Evolutionary conservation across 2,329 filamentous ascomycete genomes (phyloP).

Genomic region (Clonostachys sp.): DNA sequence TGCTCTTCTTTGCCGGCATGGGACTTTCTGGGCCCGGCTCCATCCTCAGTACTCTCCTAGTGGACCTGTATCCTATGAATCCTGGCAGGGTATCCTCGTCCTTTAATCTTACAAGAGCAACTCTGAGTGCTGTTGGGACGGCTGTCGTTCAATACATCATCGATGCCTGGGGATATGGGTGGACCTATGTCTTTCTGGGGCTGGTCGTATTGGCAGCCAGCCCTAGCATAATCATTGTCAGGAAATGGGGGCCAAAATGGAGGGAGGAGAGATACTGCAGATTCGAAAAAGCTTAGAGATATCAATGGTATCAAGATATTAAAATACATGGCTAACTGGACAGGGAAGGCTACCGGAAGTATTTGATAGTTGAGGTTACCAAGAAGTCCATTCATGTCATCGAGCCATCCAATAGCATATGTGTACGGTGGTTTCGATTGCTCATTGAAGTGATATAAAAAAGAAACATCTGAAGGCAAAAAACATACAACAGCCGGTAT

Average conservation of each 20-base stretch:
- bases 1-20: slow-evolving; percentile 30
- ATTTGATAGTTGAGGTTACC: too few species aligned
- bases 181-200: slow-evolving; percentile 26
- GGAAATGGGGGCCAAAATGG: slow-evolving; percentile 22
- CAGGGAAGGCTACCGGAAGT: too few species aligned
- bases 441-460: too few species aligned
- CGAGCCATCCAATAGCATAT: too few species aligned
- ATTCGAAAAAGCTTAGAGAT: slow-evolving; percentile 1
- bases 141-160: slow-evolving; percentile 33
- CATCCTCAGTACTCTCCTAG: slow-evolving; percentile 31
- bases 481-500: too few species aligned
- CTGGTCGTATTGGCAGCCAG: slow-evolving; percentile 17
- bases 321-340: too few species aligned
- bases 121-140: slow-evolving; percentile 30
- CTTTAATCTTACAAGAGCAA: slow-evolving; percentile 33
- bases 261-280: slow-evolving; percentile 20
- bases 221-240: slow-evolving; percentile 17
- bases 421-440: too few species aligned
- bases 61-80: slow-evolving; percentile 35
- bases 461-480: too few species aligned
- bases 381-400: too few species aligned
- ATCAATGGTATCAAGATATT: too few species aligned
- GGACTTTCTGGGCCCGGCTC: slow-evolving; percentile 31
- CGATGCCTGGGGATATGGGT: slow-evolving; percentile 31
- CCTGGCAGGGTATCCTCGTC: slow-evolving; percentile 33